A percentile compares a stretch with the other conserved stretches of the same genome.
Evolutionary conservation across 768 basidiomycete species (phyloP).

Genomic region (Erythrobasidium yunnanense): DNA sequence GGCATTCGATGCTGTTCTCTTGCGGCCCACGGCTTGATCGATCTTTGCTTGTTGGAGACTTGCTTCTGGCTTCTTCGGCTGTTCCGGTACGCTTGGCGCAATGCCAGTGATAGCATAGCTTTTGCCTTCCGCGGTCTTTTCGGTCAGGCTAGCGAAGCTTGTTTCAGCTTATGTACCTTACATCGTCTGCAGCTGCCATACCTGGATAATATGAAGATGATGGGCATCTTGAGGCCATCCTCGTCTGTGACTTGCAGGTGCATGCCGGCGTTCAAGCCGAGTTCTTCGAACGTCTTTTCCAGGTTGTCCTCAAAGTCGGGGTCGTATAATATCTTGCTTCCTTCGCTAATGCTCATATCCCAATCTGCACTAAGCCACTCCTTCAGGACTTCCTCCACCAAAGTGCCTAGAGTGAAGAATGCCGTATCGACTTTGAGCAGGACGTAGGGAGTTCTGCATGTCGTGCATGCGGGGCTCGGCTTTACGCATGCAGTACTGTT

Average conservation of each 20-base stretch:
- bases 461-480: slow-evolving; percentile 68
- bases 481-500: slow-evolving; percentile 55
- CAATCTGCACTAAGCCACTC: slow-evolving; percentile 38
- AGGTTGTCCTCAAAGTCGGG: slow-evolving; percentile 89
- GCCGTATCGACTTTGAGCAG: slow-evolving; percentile 62
- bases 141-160: background rate
- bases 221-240: slow-evolving; percentile 50
- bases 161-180: too few species aligned
- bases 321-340: slow-evolving; percentile 72
- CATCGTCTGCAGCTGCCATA: too few species aligned
- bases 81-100: background rate
- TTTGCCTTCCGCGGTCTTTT: too few species aligned
- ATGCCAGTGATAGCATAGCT: background rate
- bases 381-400: slow-evolving; percentile 57
- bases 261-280: slow-evolving; percentile 69
- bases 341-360: slow-evolving; percentile 75
- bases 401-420: slow-evolving; percentile 57
- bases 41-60: background rate
- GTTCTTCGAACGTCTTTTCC: slow-evolving; percentile 64
- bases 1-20: slow-evolving; percentile 34
- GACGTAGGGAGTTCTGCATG: slow-evolving; percentile 77
- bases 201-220: slow-evolving; percentile 25
- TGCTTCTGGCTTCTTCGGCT: background rate
- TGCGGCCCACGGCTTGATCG: slow-evolving; percentile 11
- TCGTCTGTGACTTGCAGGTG: slow-evolving; percentile 84